These are phyloP conservation scores for Friedmanniomyces endolithicus DNA, from an alignment of 495 filamentous ascomycete species.

Conservation along the genomic window DNA sequence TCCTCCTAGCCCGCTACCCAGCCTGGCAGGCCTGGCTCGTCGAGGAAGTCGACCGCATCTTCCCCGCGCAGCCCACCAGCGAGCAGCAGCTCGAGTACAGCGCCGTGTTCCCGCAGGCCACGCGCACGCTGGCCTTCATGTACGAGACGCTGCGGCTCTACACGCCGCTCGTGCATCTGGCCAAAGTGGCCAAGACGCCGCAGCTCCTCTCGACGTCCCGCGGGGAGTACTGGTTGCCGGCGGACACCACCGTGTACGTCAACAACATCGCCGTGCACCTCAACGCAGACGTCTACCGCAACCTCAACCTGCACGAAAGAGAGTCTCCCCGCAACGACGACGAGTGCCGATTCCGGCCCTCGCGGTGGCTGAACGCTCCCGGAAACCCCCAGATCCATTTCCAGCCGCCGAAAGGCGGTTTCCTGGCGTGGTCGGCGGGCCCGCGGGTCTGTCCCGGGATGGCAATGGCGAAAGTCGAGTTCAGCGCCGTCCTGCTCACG, in stretches of 20 bases:
- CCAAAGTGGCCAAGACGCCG: constrained; percentile 29
- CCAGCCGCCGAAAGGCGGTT: constrained; percentile 16
- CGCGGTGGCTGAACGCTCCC: constrained; percentile 14
- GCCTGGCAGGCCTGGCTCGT: constrained; percentile 38
- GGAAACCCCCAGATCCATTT: constrained; percentile 8
- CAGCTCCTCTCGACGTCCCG: constrained; percentile 21
- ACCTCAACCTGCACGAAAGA: constrained; percentile 5
- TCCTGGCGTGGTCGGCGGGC: constrained; percentile 14
- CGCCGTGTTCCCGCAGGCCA: constrained; percentile 33
- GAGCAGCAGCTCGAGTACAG: constrained; percentile 23
- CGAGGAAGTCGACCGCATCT: constrained; percentile 32
- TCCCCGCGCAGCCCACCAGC: constrained; percentile 12
- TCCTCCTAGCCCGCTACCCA: constrained; percentile 37
- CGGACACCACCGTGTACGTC: constrained; percentile 27
- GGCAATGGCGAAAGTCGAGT: constrained; percentile 23
- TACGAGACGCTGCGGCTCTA: constrained; percentile 43
- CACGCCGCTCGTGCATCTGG: constrained; percentile 32
- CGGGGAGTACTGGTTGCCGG: constrained; percentile 24
- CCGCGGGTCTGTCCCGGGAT: constrained; percentile 20
- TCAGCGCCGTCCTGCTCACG: constrained; percentile 16
- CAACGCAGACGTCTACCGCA: constrained; percentile 22
- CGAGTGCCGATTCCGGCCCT: constrained; percentile 10
- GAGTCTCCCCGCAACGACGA: constrained; percentile 2
- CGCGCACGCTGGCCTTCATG: constrained; percentile 38
- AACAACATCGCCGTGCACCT: constrained; percentile 20